Conservation (phyloP, 1,284 basidiomycete species). For the Rhodotorula sp. region DNA sequence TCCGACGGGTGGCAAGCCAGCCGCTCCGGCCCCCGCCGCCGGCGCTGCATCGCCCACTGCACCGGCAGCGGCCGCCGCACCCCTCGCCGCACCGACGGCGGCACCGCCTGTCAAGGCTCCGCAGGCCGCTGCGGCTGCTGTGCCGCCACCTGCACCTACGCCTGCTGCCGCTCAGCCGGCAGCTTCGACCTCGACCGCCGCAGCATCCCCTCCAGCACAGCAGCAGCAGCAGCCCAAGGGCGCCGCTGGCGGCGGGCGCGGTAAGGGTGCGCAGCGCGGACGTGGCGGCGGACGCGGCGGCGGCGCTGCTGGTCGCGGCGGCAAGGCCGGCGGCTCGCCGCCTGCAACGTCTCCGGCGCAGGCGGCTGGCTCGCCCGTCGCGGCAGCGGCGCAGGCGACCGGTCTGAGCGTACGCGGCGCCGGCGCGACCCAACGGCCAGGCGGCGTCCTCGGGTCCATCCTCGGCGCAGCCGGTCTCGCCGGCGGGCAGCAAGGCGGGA, state of each 20-base stretch:
- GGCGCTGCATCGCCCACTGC: neutral
- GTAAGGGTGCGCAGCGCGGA: neutral
- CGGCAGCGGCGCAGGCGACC: neutral
- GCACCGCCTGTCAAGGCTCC: neutral
- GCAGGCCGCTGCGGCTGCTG: neutral
- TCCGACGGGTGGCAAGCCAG: neutral
- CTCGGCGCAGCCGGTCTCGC: conserved; percentile 2
- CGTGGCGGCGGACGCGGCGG: conserved; percentile 1
- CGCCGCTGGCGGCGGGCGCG: neutral
- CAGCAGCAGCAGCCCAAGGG: neutral
- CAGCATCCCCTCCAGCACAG: neutral
- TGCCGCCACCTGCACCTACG: neutral
- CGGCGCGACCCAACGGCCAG: neutral
- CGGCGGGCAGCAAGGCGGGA: neutral
- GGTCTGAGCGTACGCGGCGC: neutral
- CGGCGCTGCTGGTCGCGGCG: conserved; percentile 1
- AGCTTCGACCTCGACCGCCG: neutral
- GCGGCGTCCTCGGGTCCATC: conserved; percentile 14
- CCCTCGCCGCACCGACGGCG: neutral
- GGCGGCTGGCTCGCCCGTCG: neutral
- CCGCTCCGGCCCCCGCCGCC: neutral
- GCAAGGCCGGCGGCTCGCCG: conserved; percentile 15
- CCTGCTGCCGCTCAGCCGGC: neutral
- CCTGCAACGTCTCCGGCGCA: conserved; percentile 1
- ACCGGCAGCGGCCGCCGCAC: neutral